phyloP scores from a whole-genome alignment of 1,139 yeast species.

The Sugiyamaella xylanicola region DNA sequence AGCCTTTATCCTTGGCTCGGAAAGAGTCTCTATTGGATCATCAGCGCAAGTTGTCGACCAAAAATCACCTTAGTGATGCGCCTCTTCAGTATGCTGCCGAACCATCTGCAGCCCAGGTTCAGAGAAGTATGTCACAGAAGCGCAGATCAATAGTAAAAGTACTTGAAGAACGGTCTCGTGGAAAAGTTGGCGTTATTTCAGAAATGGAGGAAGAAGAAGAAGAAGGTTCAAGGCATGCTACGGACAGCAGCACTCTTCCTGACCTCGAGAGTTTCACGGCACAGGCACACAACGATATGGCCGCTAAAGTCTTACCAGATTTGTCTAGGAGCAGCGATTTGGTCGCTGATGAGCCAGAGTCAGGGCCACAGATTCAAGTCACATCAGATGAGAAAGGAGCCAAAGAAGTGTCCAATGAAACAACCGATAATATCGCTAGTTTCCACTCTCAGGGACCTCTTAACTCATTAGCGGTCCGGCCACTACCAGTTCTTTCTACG shows the following conservation, averaged over 20 bases:
- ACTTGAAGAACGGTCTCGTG: slow-evolving; percentile 31
- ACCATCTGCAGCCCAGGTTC: slow-evolving; percentile 31
- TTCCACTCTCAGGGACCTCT: too few species aligned
- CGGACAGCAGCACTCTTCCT: not conserved
- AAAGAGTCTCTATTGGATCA: slow-evolving; percentile 41
- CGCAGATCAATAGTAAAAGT: slow-evolving; percentile 35
- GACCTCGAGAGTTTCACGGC: not conserved
- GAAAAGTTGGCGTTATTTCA: slow-evolving; percentile 17
- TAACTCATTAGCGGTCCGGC: too few species aligned
- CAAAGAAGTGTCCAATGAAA: too few species aligned
- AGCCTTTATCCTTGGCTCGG: slow-evolving; percentile 31
- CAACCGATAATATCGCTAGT: too few species aligned
- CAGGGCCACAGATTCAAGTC: too few species aligned
- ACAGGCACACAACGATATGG: not conserved
- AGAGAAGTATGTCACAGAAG: slow-evolving; percentile 39
- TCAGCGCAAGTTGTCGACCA: slow-evolving; percentile 39
- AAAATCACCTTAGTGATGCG: slow-evolving; percentile 26
- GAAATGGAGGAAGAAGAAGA: slow-evolving; percentile 24
- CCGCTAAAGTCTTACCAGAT: too few species aligned
- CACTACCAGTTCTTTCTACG: too few species aligned
- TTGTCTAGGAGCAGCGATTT: too few species aligned
- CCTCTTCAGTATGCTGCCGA: slow-evolving; percentile 22
- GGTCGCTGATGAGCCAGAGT: too few species aligned
- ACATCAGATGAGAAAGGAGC: too few species aligned
- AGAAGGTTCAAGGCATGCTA: slow-evolving; percentile 7